Evolutionary conservation across 1,139 yeast species (phyloP).

Genomic region (Kodamaea plutei): DNA sequence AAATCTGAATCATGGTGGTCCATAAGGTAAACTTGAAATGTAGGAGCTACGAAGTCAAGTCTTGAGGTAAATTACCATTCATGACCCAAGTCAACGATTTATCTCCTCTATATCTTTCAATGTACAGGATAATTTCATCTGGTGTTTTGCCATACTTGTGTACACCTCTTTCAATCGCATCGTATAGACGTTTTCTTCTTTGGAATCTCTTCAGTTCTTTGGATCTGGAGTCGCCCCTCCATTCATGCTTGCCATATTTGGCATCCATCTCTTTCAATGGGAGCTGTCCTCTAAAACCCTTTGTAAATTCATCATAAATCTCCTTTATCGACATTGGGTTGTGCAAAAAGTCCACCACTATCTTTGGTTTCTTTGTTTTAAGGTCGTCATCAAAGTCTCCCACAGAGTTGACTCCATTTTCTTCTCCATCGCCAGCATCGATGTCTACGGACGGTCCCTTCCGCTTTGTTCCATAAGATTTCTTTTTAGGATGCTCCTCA

Average conservation of each 20-base stretch:
- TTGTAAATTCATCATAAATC: constrained; percentile 44
- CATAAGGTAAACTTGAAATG: too few relatives aligned
- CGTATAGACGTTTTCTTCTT: constrained; percentile 43
- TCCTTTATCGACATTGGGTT: constrained; percentile 46
- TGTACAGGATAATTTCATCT: constrained; percentile 41
- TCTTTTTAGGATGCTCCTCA: constrained; percentile 10
- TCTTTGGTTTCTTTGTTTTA: constrained; percentile 31
- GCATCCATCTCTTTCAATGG: constrained; percentile 44
- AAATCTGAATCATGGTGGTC: too few relatives aligned
- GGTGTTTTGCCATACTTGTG: constrained; percentile 38
- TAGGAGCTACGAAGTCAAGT: constrained; percentile 20
- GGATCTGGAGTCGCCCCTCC: constrained; percentile 49
- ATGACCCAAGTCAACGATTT: constrained; percentile 47
- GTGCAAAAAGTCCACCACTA: constrained; percentile 39
- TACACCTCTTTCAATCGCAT: constrained; percentile 43
- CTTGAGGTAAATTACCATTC: constrained; percentile 46
- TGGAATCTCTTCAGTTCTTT: constrained; percentile 45
- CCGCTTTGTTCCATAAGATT: constrained; percentile 10
- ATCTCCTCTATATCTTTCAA: constrained; percentile 43
- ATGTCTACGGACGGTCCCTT: constrained; percentile 10
- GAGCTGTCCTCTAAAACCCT: constrained; percentile 45
- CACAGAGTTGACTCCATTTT: constrained; percentile 3
- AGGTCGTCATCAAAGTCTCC: constrained; percentile 4
- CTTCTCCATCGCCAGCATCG: constrained; percentile 9
- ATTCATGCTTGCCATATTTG: constrained; percentile 42